These are phyloP conservation scores for Kuraishia molischiana DNA, from an alignment of 805 yeast species.

Conservation along the genomic window DNA sequence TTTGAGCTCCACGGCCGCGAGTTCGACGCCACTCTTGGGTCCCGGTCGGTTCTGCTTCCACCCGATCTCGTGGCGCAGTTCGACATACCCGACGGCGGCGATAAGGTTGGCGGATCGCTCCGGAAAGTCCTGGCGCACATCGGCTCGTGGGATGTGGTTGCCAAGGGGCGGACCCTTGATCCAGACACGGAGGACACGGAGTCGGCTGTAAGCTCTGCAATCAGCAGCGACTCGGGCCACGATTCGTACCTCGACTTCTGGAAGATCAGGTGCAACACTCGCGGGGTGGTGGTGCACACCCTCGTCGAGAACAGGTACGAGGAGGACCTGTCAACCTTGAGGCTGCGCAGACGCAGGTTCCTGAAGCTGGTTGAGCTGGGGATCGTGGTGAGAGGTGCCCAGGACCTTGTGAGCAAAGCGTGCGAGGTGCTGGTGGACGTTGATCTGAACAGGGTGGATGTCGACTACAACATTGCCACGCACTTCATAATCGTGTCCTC, in stretches of 20 bases:
- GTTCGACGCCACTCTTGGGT: slow-evolving; percentile 21
- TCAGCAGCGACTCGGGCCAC: not conserved
- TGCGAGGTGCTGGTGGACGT: not conserved
- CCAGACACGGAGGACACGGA: not conserved
- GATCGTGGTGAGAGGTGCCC: not conserved
- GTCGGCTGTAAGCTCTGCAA: not conserved
- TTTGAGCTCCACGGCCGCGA: slow-evolving; percentile 9
- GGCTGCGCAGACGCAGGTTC: not conserved
- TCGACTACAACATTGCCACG: slow-evolving; percentile 25
- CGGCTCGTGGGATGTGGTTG: not conserved
- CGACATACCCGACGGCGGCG: slow-evolving; percentile 24
- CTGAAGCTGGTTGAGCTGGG: not conserved
- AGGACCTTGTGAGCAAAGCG: not conserved
- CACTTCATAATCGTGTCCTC: slow-evolving; percentile 37
- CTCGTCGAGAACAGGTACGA: not conserved
- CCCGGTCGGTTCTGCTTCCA: slow-evolving; percentile 33
- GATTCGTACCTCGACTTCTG: not conserved
- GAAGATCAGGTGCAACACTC: not conserved
- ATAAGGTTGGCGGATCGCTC: slow-evolving; percentile 19
- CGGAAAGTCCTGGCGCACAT: slow-evolving; percentile 4
- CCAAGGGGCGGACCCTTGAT: not conserved
- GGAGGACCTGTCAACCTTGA: not conserved
- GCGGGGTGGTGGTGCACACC: not conserved
- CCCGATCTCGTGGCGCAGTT: slow-evolving; percentile 22
- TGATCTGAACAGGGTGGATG: not conserved